phyloP scores from a whole-genome alignment of 768 basidiomycete genomes.

The Tricholoma hemisulphureum region DNA sequence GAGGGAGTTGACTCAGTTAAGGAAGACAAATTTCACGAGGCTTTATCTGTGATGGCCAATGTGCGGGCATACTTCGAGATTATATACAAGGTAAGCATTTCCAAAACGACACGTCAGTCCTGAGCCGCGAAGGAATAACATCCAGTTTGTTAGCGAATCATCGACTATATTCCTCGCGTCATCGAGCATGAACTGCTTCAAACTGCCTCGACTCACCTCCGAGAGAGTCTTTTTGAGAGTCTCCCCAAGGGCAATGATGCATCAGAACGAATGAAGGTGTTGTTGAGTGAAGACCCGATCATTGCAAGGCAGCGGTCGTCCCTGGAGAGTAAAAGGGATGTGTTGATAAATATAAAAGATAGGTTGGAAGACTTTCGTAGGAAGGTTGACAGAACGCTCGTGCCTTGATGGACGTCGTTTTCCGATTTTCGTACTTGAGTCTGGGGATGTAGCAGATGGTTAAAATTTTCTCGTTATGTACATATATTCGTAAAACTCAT shows the following conservation, averaged over 20 bases:
- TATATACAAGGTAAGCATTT: not conserved
- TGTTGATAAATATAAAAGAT: not conserved
- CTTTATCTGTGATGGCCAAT: not conserved
- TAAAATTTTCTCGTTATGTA: no score
- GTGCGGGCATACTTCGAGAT: not conserved
- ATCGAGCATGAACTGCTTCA: not conserved
- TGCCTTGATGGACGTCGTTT: not conserved
- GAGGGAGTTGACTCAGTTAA: not conserved
- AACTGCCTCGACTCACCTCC: not conserved
- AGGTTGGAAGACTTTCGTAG: not conserved
- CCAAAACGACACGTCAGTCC: not conserved
- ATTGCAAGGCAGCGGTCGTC: not conserved
- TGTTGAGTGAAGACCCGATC: not conserved
- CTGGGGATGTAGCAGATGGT: no score
- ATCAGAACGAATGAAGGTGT: not conserved
- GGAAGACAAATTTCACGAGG: not conserved
- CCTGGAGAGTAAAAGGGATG: not conserved
- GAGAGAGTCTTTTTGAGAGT: not conserved
- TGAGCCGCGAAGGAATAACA: not conserved
- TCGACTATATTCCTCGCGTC: not conserved
- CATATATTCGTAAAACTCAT: no score
- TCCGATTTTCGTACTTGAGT: no score
- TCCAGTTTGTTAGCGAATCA: not conserved
- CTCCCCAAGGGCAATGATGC: not conserved
- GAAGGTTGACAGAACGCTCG: not conserved